Conservation (phyloP, 2,329 filamentous ascomycete species). For the Aureobasidium mangrovei region DNA sequence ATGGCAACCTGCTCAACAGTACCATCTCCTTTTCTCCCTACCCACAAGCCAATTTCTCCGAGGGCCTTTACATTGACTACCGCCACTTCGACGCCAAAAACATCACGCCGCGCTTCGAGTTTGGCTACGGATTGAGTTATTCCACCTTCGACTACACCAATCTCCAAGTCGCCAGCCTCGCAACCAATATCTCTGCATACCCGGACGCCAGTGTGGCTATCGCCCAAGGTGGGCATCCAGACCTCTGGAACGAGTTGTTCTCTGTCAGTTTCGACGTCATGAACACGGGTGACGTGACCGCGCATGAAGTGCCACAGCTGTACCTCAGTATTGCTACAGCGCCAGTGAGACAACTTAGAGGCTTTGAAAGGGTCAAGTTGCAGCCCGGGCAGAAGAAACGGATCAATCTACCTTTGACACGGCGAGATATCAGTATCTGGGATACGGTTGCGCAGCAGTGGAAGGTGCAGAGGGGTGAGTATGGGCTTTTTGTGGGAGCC, state of each 20-base stretch:
- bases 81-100: constrained; percentile 34
- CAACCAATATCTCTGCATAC: constrained; percentile 44
- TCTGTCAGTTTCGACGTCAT: constrained; percentile 50
- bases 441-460: constrained; percentile 52
- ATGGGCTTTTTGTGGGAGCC: constrained; percentile 27
- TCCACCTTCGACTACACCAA: constrained; percentile 34
- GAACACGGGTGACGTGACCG: constrained; percentile 50
- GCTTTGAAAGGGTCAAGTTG: constrained; percentile 53
- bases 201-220: constrained; percentile 2
- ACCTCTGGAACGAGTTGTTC: constrained; percentile 56
- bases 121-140: constrained; percentile 38
- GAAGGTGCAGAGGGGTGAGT: constrained; percentile 29
- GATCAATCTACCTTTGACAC: constrained; percentile 45
- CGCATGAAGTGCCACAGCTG: constrained; percentile 49
- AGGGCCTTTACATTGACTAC: constrained; percentile 40
- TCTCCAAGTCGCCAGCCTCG: constrained; percentile 41
- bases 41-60: constrained; percentile 28
- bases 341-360: constrained; percentile 44
- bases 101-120: constrained; percentile 36
- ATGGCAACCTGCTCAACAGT: constrained; percentile 32
- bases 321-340: constrained; percentile 29
- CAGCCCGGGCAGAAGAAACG: constrained; percentile 39
- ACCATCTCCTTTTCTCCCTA: constrained; percentile 16
- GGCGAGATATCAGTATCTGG: constrained; percentile 59
- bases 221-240: constrained; percentile 49